Percentiles rank a stretch among this genome's conserved stretches.
phyloP scores from a whole-genome alignment of 2,329 filamentous ascomycete species.

The Cladophialophora chaetospira region DNA sequence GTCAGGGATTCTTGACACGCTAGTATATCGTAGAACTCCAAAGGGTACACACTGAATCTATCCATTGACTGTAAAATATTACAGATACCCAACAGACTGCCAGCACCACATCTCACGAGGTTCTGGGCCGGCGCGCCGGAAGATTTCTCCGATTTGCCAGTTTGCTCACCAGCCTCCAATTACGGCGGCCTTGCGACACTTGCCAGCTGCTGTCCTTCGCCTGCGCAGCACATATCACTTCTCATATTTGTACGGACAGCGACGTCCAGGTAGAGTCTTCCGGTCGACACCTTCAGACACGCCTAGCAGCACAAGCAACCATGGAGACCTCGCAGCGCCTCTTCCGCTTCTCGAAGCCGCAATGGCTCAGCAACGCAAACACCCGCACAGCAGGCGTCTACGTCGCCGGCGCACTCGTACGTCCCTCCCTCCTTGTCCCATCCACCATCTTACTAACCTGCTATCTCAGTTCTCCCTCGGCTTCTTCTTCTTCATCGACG shows the following conservation, averaged over 20 bases:
- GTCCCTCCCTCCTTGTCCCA: conserved; percentile 29
- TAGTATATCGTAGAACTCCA: too few relatives aligned
- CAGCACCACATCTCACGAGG: background rate
- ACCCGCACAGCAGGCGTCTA: conserved; percentile 68
- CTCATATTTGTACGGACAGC: background rate
- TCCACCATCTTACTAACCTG: background rate
- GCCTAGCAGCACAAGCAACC: background rate
- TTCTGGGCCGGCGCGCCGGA: background rate
- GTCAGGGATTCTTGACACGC: too few relatives aligned
- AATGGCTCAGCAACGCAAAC: conserved; percentile 67
- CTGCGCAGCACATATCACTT: background rate
- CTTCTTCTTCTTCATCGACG: conserved; percentile 70
- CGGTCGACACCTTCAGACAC: background rate
- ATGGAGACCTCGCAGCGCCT: conserved; percentile 51
- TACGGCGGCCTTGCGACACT: background rate
- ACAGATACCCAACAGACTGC: too few relatives aligned
- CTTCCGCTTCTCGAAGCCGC: conserved; percentile 68
- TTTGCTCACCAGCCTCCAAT: conserved; percentile 4
- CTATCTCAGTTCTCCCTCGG: conserved; percentile 64
- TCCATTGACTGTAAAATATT: too few relatives aligned
- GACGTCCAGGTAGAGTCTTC: too few relatives aligned
- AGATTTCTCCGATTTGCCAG: conserved; percentile 1
- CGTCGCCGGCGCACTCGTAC: conserved; percentile 65
- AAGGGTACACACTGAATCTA: too few relatives aligned
- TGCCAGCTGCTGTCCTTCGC: background rate